These are phyloP conservation scores for Xylaria sp. DNA, from an alignment of 2,329 filamentous ascomycete species.

Conservation along the genomic window DNA sequence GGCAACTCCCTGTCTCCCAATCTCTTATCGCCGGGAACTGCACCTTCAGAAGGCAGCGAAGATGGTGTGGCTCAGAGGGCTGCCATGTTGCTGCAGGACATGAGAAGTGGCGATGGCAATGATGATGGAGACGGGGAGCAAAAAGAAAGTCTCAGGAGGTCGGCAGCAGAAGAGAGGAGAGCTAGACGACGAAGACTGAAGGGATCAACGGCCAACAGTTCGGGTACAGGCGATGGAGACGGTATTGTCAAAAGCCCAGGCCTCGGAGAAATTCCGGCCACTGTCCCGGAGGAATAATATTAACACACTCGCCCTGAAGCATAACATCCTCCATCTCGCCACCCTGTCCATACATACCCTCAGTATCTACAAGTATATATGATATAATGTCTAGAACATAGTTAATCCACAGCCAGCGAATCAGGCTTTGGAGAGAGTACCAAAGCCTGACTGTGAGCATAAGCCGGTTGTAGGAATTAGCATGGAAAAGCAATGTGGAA, in stretches of 20 bases:
- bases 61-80: slow-evolving; percentile 88
- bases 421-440: slow-evolving; percentile 12
- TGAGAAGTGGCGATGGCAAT: slow-evolving; percentile 72
- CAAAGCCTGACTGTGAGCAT: slow-evolving; percentile 2
- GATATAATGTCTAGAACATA: slow-evolving; percentile 38
- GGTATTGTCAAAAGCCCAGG: slow-evolving; percentile 39
- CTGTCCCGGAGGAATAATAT: slow-evolving; percentile 38
- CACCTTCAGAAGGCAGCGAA: slow-evolving; percentile 52
- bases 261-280: slow-evolving; percentile 40
- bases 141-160: slow-evolving; percentile 70
- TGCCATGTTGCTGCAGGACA: slow-evolving; percentile 82
- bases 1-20: slow-evolving; percentile 63
- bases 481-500: slow-evolving; percentile 7
- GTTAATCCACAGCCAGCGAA: slow-evolving; percentile 20
- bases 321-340: slow-evolving; percentile 3
- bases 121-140: slow-evolving; percentile 64
- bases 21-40: slow-evolving; percentile 53
- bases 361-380: slow-evolving; percentile 37
- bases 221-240: slow-evolving; percentile 39
- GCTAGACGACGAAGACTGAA: slow-evolving; percentile 48
- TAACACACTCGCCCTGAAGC: neutral
- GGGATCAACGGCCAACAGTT: slow-evolving; percentile 41
- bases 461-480: slow-evolving; percentile 16
- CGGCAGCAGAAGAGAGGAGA: slow-evolving; percentile 53
- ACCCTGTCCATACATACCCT: slow-evolving; percentile 19